A percentile compares a stretch with the other conserved stretches of the same genome.
phyloP scores from a whole-genome alignment of 805 yeast species.

The Nakazawaea wyomingensis region DNA sequence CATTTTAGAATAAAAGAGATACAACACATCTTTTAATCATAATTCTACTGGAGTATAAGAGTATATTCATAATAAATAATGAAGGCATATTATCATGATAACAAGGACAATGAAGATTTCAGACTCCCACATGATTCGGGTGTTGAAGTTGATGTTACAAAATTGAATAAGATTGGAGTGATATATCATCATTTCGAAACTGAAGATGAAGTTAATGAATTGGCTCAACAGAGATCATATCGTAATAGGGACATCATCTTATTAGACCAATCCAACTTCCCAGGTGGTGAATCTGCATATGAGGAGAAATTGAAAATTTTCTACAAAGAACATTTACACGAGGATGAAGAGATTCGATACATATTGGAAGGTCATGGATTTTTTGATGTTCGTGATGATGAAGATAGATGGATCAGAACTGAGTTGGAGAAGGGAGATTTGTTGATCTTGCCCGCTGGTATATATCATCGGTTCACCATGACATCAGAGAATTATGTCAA shows the following conservation, averaged over 20 bases:
- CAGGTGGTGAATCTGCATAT: slow-evolving; percentile 55
- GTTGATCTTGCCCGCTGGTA: slow-evolving; percentile 82
- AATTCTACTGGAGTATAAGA: not conserved
- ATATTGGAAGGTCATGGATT: slow-evolving; percentile 86
- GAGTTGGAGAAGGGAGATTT: slow-evolving; percentile 61
- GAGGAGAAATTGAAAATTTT: slow-evolving; percentile 62
- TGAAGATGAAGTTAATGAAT: slow-evolving; percentile 49
- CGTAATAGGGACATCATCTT: slow-evolving; percentile 72
- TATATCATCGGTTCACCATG: slow-evolving; percentile 88
- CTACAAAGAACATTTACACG: slow-evolving; percentile 86
- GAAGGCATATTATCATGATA: slow-evolving; percentile 63
- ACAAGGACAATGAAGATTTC: slow-evolving; percentile 48
- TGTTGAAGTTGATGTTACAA: slow-evolving; percentile 39
- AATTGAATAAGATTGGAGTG: slow-evolving; percentile 62
- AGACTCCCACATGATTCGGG: slow-evolving; percentile 76
- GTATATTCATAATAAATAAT: slow-evolving; percentile 17
- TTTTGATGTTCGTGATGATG: slow-evolving; percentile 75
- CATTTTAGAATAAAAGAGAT: no score
- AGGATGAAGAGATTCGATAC: slow-evolving; percentile 94
- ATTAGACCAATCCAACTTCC: slow-evolving; percentile 55
- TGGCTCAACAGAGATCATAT: slow-evolving; percentile 70
- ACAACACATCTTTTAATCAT: no score
- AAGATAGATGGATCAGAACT: slow-evolving; percentile 72
- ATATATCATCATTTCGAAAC: slow-evolving; percentile 49
- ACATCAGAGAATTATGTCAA: slow-evolving; percentile 56